Base-by-base conservation (phyloP, 345 rosid genomes). In the Aethionema arabicum region DNA sequence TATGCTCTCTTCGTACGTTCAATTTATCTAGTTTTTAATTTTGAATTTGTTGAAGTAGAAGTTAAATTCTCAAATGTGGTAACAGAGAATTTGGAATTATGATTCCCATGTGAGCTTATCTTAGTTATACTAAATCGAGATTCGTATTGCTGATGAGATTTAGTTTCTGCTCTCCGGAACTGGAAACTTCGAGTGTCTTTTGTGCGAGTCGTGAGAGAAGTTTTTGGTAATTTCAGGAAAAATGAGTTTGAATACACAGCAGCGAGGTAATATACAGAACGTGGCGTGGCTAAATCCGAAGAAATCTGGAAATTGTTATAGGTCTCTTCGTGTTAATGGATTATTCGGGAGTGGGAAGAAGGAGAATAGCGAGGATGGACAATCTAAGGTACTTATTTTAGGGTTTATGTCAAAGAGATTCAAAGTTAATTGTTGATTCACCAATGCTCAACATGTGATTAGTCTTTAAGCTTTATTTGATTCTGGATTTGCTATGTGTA, bases 341-440 rank as follows among this genome's bases (percentile, higher is more conserved):
- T 65, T 85, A 8, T 90, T 90, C 66, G 97, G 97, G 65, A 95
- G 93, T 27, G 85, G 86, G 38, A 87, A 83, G 75, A 88, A 90
- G 5, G 72, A 67, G 11, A 74, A 76, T 31, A 76, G 72, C 54
- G 90, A 82, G 45, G 97, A 82, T 37, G 78, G 78, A 0, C 82
- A 86, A 63, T 77, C 91, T 42, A 87, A 90, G 95, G 97, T 87
- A 60, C 32, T 43, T 38, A 5, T 38, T 47, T 30, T 42, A 2
- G 4, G n/a, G 6, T 30, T 49, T 53, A 27, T 36, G 39, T 29
- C 16, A 44, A 44, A 1, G 47, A 43, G 7, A 35, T 35, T 35
- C 8, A 5, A 35, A 35, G 8, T 5, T 35, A 35, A 35, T 35
- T 35, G 6, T 3, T 35, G 38, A 35, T 35, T 35, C 4, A 5